Conservation (phyloP, 768 basidiomycete genomes). For the Tricholoma sp. region DNA sequence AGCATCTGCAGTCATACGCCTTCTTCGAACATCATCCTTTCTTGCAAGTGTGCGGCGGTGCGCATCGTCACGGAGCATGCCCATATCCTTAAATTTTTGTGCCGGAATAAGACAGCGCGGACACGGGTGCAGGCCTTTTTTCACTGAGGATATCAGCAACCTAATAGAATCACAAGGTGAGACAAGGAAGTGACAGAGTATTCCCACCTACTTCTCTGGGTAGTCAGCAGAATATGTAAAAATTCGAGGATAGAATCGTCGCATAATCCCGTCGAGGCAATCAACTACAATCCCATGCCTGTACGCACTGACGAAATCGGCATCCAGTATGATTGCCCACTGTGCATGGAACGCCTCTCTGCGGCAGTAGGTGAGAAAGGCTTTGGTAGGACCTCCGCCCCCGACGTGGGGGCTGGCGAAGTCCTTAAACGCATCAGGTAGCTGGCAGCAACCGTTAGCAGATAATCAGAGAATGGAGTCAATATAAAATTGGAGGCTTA, state of each 20-base stretch:
- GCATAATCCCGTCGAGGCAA: conserved; percentile 14
- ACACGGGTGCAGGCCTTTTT: not conserved
- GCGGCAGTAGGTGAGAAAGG: conserved; percentile 14
- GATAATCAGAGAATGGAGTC: conserved; percentile 20
- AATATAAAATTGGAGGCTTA: too few species aligned
- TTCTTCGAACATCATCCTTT: not conserved
- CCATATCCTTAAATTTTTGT: not conserved
- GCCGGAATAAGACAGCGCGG: not conserved
- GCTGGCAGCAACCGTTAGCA: not conserved
- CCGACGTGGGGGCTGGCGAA: too few species aligned
- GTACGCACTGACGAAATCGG: conserved; percentile 19
- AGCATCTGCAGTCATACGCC: not conserved
- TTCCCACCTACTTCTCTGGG: too few species aligned
- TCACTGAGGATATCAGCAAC: not conserved
- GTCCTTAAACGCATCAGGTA: conserved; percentile 4
- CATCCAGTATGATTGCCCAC: conserved; percentile 18
- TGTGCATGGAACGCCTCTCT: conserved; percentile 22
- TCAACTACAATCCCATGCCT: conserved; percentile 16
- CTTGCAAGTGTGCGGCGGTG: not conserved
- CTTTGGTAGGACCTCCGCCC: not conserved
- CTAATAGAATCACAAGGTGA: not conserved
- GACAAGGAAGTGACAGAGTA: too few species aligned
- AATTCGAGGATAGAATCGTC: conserved; percentile 15
- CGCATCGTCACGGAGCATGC: conserved; percentile 3
- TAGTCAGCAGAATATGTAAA: too few species aligned